Evolutionary conservation across 2,329 filamentous ascomycete species (phyloP).

Genomic region (Ascomycota sp.): DNA sequence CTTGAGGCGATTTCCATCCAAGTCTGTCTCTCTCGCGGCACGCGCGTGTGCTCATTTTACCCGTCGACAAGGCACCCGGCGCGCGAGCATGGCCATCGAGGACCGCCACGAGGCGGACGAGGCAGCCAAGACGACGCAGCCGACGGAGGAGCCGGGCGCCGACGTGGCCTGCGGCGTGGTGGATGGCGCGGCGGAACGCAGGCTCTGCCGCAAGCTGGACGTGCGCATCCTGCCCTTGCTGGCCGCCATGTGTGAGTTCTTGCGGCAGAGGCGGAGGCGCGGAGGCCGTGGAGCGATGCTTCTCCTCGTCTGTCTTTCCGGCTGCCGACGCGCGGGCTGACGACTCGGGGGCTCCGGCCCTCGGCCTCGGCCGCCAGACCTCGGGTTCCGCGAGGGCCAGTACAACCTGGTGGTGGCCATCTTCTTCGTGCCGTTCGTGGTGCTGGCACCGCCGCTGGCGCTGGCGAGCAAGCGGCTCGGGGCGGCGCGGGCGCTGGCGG

Average conservation of each 20-base stretch:
- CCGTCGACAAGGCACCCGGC: too few species aligned
- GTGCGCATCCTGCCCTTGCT: constrained; percentile 30
- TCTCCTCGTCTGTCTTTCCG: not conserved
- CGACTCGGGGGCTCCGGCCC: not conserved
- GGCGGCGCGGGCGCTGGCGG: constrained; percentile 42
- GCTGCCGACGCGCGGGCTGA: not conserved
- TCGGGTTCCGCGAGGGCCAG: constrained; percentile 35
- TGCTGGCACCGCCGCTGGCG: constrained; percentile 37
- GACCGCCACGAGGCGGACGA: too few species aligned
- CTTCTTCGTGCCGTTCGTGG: constrained; percentile 58
- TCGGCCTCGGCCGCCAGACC: constrained; percentile 9
- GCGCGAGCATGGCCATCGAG: too few species aligned
- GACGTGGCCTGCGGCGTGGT: constrained; percentile 10
- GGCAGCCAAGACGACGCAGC: too few species aligned
- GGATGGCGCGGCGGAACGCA: constrained; percentile 24
- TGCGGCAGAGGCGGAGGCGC: not conserved
- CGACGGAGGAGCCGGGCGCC: constrained; percentile 2
- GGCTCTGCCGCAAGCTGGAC: constrained; percentile 33
- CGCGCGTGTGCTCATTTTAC: too few species aligned
- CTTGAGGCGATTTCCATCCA: too few species aligned
- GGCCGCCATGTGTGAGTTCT: constrained; percentile 26
- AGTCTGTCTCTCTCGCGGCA: too few species aligned
- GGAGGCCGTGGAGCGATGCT: not conserved
- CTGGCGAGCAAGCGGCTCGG: constrained; percentile 55
- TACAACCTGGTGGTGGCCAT: constrained; percentile 54